Evolutionary conservation across 768 basidiomycete genomes (phyloP).

Genomic region (Cystobasidiopsis lactophilus): DNA sequence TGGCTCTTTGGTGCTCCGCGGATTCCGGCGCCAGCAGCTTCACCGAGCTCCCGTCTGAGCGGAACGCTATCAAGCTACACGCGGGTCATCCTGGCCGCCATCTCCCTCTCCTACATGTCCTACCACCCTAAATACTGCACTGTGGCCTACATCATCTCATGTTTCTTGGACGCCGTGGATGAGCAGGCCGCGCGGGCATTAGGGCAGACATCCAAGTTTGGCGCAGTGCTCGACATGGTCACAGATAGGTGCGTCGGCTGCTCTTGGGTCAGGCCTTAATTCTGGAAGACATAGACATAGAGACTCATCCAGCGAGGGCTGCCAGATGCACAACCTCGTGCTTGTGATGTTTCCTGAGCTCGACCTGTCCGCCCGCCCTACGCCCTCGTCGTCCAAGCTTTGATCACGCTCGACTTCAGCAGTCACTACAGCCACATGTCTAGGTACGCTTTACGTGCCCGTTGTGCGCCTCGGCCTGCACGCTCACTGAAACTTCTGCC

Average conservation of each 20-base stretch:
- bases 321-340: constrained; percentile 92
- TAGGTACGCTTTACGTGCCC: constrained; percentile 38
- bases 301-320: no score
- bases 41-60: not conserved
- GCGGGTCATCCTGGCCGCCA: constrained; percentile 68
- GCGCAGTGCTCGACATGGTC: constrained; percentile 96
- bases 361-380: constrained; percentile 68
- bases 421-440: constrained; percentile 99
- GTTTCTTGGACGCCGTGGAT: constrained; percentile 83
- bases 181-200: constrained; percentile 74
- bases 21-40: no score
- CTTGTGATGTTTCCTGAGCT: constrained; percentile 76
- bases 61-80: constrained; percentile 77
- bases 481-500: no score
- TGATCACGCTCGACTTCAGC: constrained; percentile 90
- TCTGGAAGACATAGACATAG: no score
- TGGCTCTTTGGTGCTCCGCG: not conserved
- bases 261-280: not conserved
- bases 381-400: constrained; percentile 70
- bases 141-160: constrained; percentile 65
- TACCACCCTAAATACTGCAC: constrained; percentile 85
- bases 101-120: constrained; percentile 80
- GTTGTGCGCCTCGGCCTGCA: no score
- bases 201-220: constrained; percentile 84
- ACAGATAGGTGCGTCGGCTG: no score